Conservation (phyloP, 2,329 filamentous ascomycete genomes). For the Oidium heveae region DNA sequence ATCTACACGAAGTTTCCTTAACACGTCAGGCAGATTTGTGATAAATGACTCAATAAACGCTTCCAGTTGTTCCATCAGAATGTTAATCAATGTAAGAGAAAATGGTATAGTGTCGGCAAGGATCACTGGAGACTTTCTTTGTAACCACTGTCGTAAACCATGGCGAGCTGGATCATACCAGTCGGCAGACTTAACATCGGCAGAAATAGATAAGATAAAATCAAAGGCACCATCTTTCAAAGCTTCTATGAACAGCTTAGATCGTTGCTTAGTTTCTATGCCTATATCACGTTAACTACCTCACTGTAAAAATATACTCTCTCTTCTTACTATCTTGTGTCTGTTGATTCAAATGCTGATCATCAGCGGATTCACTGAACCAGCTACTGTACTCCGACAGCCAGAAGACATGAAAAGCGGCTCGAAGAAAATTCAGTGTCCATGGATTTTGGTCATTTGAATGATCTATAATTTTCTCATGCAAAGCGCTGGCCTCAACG, state of each 20-base stretch:
- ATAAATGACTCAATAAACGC: conserved; percentile 80
- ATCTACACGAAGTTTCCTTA: conserved; percentile 62
- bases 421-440: conserved; percentile 50
- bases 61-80: conserved; percentile 62
- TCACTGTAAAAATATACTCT: not conserved
- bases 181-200: conserved; percentile 54
- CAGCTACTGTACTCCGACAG: conserved; percentile 79
- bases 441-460: conserved; percentile 42
- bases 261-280: conserved; percentile 41
- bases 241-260: conserved; percentile 47
- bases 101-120: conserved; percentile 42
- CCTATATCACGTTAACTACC: no score
- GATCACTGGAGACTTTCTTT: conserved; percentile 52
- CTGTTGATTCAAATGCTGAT: conserved; percentile 35
- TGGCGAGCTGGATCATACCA: conserved; percentile 75
- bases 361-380: conserved; percentile 47
- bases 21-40: conserved; percentile 77
- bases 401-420: conserved; percentile 65
- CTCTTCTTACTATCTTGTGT: conserved; percentile 24
- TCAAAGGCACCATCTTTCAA: conserved; percentile 80
- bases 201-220: conserved; percentile 64
- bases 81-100: conserved; percentile 42
- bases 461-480: conserved; percentile 39
- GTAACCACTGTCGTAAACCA: conserved; percentile 57
- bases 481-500: conserved; percentile 42